phyloP scores from a whole-genome alignment of 2,329 filamentous ascomycete species.

The Emmonsiellopsis sp. region DNA sequence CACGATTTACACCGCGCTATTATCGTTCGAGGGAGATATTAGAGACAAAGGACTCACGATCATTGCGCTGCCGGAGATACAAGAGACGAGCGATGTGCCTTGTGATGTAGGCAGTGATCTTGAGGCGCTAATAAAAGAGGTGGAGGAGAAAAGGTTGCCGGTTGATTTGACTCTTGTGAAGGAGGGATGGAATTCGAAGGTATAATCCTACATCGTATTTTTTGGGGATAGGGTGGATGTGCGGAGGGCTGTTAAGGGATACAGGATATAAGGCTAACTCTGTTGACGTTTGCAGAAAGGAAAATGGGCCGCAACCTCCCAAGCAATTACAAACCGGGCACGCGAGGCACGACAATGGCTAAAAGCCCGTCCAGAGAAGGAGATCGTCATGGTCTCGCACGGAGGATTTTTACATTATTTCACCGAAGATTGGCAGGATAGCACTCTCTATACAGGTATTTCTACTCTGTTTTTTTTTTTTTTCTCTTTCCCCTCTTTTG shows the following conservation, averaged over 20 bases:
- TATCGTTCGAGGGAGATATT: slow-evolving; percentile 55
- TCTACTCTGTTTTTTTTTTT: not conserved
- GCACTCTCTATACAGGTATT: slow-evolving; percentile 37
- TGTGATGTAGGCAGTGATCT: slow-evolving; percentile 65
- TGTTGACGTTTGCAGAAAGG: slow-evolving; percentile 19
- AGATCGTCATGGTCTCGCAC: slow-evolving; percentile 71
- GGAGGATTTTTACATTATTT: slow-evolving; percentile 79
- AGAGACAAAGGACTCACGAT: slow-evolving; percentile 43
- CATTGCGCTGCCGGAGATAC: slow-evolving; percentile 62
- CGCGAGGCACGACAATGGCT: slow-evolving; percentile 53
- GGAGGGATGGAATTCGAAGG: slow-evolving; percentile 66
- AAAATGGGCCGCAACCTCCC: slow-evolving; percentile 37
- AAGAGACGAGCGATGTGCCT: slow-evolving; percentile 66
- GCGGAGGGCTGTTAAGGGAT: not conserved
- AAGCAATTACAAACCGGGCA: slow-evolving; percentile 53
- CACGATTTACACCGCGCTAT: slow-evolving; percentile 68
- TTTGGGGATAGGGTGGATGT: too few species aligned
- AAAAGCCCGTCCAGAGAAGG: slow-evolving; percentile 44
- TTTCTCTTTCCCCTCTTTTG: not conserved
- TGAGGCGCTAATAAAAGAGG: slow-evolving; percentile 50
- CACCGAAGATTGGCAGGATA: slow-evolving; percentile 69
- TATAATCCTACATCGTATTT: not conserved
- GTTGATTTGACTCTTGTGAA: slow-evolving; percentile 57
- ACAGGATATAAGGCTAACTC: not conserved
- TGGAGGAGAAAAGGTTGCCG: slow-evolving; percentile 41